These are phyloP conservation scores for Lentinula raphanica DNA, from an alignment of 768 basidiomycete species.

Conservation along the genomic window DNA sequence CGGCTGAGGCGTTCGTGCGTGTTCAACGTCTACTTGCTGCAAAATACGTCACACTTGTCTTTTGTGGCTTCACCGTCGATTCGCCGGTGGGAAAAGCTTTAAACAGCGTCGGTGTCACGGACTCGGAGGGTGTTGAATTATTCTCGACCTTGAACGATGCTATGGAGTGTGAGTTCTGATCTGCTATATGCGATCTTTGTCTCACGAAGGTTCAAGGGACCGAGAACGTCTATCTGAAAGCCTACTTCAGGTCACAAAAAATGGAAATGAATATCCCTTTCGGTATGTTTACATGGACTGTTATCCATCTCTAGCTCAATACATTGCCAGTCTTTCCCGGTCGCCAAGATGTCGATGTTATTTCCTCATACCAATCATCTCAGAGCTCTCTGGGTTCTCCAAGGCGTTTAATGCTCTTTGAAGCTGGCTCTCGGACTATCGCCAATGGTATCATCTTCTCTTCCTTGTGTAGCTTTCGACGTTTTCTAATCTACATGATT, in stretches of 20 bases:
- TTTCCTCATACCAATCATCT: conserved; percentile 35
- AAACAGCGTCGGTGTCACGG: conserved; percentile 72
- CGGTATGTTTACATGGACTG: conserved; percentile 24
- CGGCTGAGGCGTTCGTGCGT: conserved; percentile 92
- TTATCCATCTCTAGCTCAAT: background rate
- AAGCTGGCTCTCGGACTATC: conserved; percentile 69
- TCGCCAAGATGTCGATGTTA: conserved; percentile 46
- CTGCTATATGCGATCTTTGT: background rate
- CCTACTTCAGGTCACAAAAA: conserved; percentile 70
- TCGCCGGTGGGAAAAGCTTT: conserved; percentile 69
- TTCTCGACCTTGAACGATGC: conserved; percentile 84
- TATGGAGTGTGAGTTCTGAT: conserved; percentile 72
- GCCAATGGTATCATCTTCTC: conserved; percentile 41
- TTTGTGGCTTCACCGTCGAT: conserved; percentile 74
- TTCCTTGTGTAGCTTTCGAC: too few relatives aligned
- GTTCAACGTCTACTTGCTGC: conserved; percentile 75
- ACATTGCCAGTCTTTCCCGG: conserved; percentile 46
- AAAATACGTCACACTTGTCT: conserved; percentile 77
- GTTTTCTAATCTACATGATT: background rate
- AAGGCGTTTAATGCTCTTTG: conserved; percentile 58
- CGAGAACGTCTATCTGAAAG: conserved; percentile 85
- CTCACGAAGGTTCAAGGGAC: conserved; percentile 54
- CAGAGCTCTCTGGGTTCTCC: conserved; percentile 56
- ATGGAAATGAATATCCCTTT: conserved; percentile 44
- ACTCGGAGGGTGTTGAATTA: conserved; percentile 72